Conservation (phyloP, 2,329 filamentous ascomycete genomes). For the Beauveria australis region DNA sequence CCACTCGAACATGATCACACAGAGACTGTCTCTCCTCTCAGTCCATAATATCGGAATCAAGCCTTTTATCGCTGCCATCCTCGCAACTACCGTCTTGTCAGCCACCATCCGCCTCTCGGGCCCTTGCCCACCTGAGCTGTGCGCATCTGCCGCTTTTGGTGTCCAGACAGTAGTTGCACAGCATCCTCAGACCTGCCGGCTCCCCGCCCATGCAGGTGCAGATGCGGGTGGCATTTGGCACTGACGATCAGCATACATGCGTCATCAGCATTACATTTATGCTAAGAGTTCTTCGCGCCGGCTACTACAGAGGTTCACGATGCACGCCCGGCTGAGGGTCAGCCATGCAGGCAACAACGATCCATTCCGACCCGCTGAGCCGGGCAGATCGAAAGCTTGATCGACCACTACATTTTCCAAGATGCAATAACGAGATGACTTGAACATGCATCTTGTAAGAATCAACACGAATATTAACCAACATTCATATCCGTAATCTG, state of each 20-base stretch:
- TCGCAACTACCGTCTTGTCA: neutral
- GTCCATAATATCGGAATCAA: neutral
- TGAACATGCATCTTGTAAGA: neutral
- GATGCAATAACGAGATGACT: neutral
- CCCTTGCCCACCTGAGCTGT: neutral
- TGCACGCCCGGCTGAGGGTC: neutral
- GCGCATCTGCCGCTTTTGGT: neutral
- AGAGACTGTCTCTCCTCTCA: neutral
- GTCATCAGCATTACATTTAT: neutral
- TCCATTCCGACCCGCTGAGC: neutral
- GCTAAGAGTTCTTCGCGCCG: neutral
- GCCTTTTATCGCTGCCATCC: neutral
- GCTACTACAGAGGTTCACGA: neutral
- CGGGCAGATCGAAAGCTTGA: neutral
- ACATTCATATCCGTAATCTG: neutral
- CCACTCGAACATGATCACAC: neutral
- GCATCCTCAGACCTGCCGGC: neutral
- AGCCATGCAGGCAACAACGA: neutral
- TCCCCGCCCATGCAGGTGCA: neutral
- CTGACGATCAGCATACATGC: neutral
- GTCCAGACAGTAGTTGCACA: neutral
- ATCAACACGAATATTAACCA: neutral
- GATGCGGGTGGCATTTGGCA: neutral
- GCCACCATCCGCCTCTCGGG: neutral
- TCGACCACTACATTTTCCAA: neutral